phyloP scores from a whole-genome alignment of 1,284 basidiomycete species.

The Malassezia furfur region DNA sequence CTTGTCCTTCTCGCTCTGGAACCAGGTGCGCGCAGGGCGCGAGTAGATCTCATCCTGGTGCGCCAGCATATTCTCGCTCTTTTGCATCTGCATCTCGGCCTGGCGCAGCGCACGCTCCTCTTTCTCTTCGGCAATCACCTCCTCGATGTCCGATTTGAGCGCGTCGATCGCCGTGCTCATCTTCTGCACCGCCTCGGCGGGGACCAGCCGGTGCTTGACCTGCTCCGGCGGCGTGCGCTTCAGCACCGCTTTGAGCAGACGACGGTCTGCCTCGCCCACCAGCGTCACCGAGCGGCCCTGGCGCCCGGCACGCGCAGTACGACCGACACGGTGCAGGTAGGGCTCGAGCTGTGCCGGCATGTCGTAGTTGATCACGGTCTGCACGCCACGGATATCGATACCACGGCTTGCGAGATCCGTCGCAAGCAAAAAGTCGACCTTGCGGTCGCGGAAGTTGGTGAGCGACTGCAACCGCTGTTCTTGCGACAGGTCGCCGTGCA shows the following conservation, averaged over 20 bases:
- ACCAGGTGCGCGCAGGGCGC: slow-evolving; percentile 92
- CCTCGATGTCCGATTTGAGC: slow-evolving; percentile 70
- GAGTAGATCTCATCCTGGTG: slow-evolving; percentile 90
- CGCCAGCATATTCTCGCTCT: slow-evolving; percentile 90
- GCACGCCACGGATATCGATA: slow-evolving; percentile 93
- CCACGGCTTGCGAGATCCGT: slow-evolving; percentile 92
- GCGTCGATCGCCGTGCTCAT: slow-evolving; percentile 64
- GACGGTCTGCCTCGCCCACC: slow-evolving; percentile 89
- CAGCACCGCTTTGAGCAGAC: slow-evolving; percentile 89
- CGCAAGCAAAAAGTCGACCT: slow-evolving; percentile 80
- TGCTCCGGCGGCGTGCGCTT: slow-evolving; percentile 76
- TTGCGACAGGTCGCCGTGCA: slow-evolving; percentile 90
- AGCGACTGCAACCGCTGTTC: slow-evolving; percentile 82
- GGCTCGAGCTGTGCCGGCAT: slow-evolving; percentile 89
- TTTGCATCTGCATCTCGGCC: slow-evolving; percentile 91
- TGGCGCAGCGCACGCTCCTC: slow-evolving; percentile 67
- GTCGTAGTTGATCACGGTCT: slow-evolving; percentile 90
- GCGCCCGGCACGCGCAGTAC: slow-evolving; percentile 86
- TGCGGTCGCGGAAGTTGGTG: slow-evolving; percentile 73
- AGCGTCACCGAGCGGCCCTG: slow-evolving; percentile 90
- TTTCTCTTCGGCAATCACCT: slow-evolving; percentile 79
- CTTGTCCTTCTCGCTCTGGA: slow-evolving; percentile 81
- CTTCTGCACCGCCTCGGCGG: slow-evolving; percentile 64
- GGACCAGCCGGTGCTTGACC: slow-evolving; percentile 79
- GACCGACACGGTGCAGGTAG: slow-evolving; percentile 90